phyloP scores from a whole-genome alignment of 306 rosid genomes.

The Dryas octopetala region DNA sequence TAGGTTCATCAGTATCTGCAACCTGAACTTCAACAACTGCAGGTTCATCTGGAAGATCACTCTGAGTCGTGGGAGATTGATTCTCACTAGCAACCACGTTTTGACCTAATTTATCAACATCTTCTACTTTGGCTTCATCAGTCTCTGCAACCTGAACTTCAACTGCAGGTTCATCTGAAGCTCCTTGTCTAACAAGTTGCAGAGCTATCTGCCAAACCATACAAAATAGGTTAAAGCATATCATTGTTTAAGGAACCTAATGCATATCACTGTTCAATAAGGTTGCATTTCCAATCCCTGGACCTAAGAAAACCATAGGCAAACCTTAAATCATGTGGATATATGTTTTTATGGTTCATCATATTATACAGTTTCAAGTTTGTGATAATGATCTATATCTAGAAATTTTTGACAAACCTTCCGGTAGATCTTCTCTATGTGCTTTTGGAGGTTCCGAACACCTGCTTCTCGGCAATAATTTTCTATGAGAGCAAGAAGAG shows the following conservation, averaged over 20 bases:
- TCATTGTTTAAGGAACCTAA: background rate
- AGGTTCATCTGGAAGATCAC: conserved; percentile 30
- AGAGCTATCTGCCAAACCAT: conserved; percentile 82
- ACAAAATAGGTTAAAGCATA: conserved; percentile 26
- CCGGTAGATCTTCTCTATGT: conserved; percentile 86
- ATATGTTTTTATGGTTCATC: background rate
- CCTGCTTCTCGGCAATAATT: conserved; percentile 93
- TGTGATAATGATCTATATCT: conserved; percentile 12
- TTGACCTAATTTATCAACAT: conserved; percentile 28
- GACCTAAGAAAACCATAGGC: background rate
- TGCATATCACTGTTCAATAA: conserved; percentile 3
- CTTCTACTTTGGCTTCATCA: conserved; percentile 31
- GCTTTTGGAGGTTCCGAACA: conserved; percentile 94
- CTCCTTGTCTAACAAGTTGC: conserved; percentile 75
- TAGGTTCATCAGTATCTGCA: conserved; percentile 37
- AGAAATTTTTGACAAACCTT: conserved; percentile 56
- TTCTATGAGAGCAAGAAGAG: conserved; percentile 85
- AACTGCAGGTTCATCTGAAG: conserved; percentile 33
- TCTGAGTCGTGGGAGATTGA: conserved; percentile 24
- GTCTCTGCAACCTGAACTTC: conserved; percentile 32
- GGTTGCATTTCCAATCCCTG: background rate
- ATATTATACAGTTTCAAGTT: background rate
- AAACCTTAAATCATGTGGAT: too few relatives aligned
- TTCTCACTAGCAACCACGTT: conserved; percentile 25
- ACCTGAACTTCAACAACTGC: conserved; percentile 43